Evolutionary conservation across 345 rosid species (phyloP).

Genomic region (Eucalyptus regnans): DNA sequence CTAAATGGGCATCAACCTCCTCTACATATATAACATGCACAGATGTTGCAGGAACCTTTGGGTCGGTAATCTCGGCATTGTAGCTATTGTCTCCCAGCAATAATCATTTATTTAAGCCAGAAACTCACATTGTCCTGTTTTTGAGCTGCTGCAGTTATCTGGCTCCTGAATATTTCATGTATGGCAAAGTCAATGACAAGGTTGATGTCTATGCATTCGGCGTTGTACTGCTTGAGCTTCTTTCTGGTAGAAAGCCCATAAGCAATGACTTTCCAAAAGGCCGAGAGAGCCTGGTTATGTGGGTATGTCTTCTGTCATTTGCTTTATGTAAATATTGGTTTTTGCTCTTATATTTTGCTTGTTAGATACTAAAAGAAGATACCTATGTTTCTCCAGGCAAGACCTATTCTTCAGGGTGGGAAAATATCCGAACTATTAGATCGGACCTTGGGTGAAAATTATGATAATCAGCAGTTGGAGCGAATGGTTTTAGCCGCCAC

Average conservation of each 20-base stretch:
- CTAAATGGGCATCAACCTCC: conserved; percentile 58
- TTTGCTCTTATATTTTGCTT: no score
- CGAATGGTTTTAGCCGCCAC: conserved; percentile 82
- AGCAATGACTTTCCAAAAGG: conserved; percentile 52
- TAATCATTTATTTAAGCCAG: neutral
- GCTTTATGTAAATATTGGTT: neutral
- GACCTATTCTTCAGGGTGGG: conserved; percentile 55
- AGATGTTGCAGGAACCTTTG: conserved; percentile 93
- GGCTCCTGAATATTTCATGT: conserved; percentile 98
- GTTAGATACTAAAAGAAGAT: neutral
- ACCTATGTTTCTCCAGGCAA: conserved; percentile 39
- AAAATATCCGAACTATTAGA: conserved; percentile 56
- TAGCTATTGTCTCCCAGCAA: neutral
- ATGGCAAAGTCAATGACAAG: conserved; percentile 84
- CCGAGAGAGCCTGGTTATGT: conserved; percentile 85
- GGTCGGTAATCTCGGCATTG: conserved; percentile 26
- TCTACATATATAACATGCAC: conserved; percentile 55
- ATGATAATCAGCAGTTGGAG: conserved; percentile 37
- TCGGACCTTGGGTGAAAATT: conserved; percentile 24
- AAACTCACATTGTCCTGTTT: neutral
- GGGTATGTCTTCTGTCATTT: conserved; percentile 45
- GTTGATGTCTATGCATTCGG: conserved; percentile 93
- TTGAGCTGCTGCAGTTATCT: conserved; percentile 48
- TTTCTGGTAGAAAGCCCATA: conserved; percentile 86
- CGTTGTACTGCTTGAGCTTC: conserved; percentile 91